Evolutionary conservation across 306 rosid species (phyloP).

Genomic region (Notholithocarpus densiflorus): DNA sequence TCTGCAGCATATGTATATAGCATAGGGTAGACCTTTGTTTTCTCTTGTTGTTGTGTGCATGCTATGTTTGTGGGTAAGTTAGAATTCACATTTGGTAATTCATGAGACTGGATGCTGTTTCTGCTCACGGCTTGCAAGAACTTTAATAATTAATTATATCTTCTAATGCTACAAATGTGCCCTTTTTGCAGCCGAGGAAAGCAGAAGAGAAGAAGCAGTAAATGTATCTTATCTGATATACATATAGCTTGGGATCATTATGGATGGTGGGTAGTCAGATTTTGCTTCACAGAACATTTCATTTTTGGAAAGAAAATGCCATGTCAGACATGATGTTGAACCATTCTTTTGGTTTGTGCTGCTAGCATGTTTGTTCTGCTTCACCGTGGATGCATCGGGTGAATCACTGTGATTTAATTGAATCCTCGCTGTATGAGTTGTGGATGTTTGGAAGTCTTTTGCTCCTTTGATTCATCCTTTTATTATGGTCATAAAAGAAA

Average conservation of each 20-base stretch:
- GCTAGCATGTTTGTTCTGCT: constrained; percentile 9
- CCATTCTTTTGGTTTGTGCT: background rate
- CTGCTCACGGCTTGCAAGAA: background rate
- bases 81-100: background rate
- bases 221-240: constrained; percentile 6
- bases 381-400: constrained; percentile 9
- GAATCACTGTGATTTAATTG: constrained; percentile 19
- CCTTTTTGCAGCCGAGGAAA: constrained; percentile 76
- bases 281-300: background rate
- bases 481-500: background rate
- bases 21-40: background rate
- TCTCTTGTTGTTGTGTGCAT: background rate
- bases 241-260: constrained; percentile 2
- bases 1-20: background rate
- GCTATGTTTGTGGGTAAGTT: background rate
- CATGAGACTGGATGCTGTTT: background rate
- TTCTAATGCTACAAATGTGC: background rate
- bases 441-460: constrained; percentile 13
- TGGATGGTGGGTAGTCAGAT: background rate
- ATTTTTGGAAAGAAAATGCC: constrained; percentile 7
- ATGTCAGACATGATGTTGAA: background rate
- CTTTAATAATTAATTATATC: background rate
- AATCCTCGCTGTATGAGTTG: constrained; percentile 2
- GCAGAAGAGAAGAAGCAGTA: constrained; percentile 83
- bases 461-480: background rate